Conservation (phyloP, 2,329 filamentous ascomycete genomes). For the Penicillium sp. region DNA sequence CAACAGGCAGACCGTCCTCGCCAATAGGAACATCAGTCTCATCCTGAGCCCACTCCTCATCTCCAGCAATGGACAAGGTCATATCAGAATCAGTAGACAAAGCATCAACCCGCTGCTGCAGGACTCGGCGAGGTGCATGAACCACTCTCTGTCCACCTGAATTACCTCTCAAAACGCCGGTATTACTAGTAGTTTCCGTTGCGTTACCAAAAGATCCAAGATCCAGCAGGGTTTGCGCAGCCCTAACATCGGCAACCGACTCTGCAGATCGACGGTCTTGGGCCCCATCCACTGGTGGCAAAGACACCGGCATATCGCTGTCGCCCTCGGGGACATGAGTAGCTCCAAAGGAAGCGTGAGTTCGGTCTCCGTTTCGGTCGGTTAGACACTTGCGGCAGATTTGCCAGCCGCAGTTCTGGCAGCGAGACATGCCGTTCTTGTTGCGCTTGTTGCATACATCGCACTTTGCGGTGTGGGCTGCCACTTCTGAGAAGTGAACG, state of each 20-base stretch:
- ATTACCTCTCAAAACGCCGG: neutral
- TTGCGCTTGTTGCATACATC: constrained; percentile 17
- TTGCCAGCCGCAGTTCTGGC: constrained; percentile 17
- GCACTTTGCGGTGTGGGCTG: constrained; percentile 19
- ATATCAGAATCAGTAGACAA: neutral
- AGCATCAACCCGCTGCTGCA: neutral
- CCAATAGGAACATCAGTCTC: constrained; percentile 2
- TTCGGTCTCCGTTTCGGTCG: constrained; percentile 8
- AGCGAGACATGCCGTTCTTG: constrained; percentile 16
- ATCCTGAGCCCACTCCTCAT: neutral
- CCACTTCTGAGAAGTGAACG: constrained; percentile 15
- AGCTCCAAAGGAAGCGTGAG: constrained; percentile 8
- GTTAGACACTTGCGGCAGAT: constrained; percentile 12
- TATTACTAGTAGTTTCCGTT: neutral
- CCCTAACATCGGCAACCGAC: neutral
- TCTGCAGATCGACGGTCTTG: neutral
- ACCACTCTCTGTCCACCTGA: neutral
- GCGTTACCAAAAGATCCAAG: neutral
- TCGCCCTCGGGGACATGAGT: constrained; percentile 4
- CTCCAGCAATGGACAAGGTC: neutral
- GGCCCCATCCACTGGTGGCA: neutral
- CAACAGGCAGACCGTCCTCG: constrained; percentile 2
- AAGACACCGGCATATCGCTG: neutral
- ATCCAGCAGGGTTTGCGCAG: neutral
- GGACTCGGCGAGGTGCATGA: neutral